These are phyloP conservation scores for Cordyceps fumosorosea DNA, from an alignment of 2,329 filamentous ascomycete genomes.

Conservation along the genomic window DNA sequence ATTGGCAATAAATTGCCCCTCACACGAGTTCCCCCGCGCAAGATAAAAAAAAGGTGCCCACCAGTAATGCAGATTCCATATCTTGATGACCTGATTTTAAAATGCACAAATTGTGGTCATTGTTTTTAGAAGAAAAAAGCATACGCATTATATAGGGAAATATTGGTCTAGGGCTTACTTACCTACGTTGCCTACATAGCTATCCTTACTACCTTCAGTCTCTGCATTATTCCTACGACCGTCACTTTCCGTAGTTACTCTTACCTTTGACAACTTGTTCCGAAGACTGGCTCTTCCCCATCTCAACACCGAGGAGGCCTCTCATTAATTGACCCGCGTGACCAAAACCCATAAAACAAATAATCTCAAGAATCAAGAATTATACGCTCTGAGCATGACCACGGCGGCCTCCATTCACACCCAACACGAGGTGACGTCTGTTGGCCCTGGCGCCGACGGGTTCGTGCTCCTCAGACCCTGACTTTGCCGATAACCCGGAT, in stretches of 20 bases:
- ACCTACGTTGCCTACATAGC: not conserved
- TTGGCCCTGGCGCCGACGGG: not conserved
- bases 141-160: too few species aligned
- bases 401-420: constrained; percentile 2
- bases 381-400: too few species aligned
- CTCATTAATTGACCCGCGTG: not conserved
- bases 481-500: not conserved
- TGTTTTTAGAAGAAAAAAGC: too few species aligned
- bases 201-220: too few species aligned
- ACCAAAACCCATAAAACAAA: not conserved
- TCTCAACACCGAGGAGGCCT: not conserved
- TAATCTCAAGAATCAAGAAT: not conserved
- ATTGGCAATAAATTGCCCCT: constrained; percentile 4
- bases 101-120: too few species aligned
- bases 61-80: too few species aligned
- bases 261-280: too few species aligned
- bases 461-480: not conserved
- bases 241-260: too few species aligned
- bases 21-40: not conserved
- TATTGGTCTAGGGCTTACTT: not conserved
- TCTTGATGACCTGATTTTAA: too few species aligned
- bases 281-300: not conserved
- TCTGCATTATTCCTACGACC: too few species aligned
- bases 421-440: constrained; percentile 6
- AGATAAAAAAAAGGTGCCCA: not conserved